Percentiles rank a stretch among this genome's conserved stretches.
Evolutionary conservation across 2,329 filamentous ascomycete genomes (phyloP).

Genomic region (Falciphora oryzae): DNA sequence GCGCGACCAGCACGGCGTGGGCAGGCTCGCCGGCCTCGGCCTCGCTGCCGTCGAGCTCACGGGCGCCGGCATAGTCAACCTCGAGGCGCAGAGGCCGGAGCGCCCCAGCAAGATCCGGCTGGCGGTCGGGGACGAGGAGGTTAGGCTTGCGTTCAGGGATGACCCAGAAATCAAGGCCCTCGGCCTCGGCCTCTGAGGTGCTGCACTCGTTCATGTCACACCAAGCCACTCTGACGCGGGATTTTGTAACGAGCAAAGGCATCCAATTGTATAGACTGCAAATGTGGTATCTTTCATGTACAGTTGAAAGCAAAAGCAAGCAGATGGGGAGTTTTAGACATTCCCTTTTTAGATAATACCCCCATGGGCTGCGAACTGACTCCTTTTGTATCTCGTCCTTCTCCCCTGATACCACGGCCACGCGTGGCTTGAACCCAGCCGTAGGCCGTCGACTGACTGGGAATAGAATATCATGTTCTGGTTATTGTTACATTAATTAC

Average conservation of each 20-base stretch:
- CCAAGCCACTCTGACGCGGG: no score
- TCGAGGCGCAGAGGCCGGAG: conserved; percentile 77
- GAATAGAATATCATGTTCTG: background rate
- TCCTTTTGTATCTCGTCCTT: background rate
- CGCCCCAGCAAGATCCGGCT: conserved; percentile 82
- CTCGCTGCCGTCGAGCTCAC: conserved; percentile 75
- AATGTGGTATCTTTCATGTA: background rate
- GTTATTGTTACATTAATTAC: background rate
- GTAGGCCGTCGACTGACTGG: no score
- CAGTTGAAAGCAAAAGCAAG: background rate
- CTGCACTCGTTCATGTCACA: background rate
- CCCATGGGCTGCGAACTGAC: background rate
- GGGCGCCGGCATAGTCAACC: conserved; percentile 78
- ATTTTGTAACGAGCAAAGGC: background rate
- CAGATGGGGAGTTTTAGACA: background rate
- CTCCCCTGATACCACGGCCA: background rate
- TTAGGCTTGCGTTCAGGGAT: conserved; percentile 80
- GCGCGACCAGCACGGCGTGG: conserved; percentile 12
- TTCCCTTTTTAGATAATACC: background rate
- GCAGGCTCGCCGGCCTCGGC: conserved; percentile 26
- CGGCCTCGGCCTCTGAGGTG: conserved; percentile 45
- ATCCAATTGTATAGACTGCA: background rate
- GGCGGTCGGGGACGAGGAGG: conserved; percentile 83
- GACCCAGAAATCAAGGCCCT: conserved; percentile 81
- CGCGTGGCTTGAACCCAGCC: no score